Percentiles rank a stretch among this genome's conserved stretches.
Evolutionary conservation across 164 flowering plant species (phyloP).

Genomic region (Vitis amurensis): DNA sequence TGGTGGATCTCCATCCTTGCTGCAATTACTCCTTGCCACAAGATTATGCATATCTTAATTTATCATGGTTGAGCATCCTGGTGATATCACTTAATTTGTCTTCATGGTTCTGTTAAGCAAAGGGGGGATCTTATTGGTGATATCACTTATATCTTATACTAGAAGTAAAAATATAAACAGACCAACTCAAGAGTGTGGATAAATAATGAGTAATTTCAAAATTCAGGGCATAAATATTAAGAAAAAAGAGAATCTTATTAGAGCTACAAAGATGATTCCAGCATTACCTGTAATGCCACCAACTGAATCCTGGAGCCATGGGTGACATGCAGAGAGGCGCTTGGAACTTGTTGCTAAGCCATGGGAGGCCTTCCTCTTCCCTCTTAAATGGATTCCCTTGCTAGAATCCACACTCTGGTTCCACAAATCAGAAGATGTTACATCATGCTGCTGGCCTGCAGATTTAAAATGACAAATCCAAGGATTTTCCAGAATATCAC

Average conservation of each 20-base stretch:
- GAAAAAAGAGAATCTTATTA: no score
- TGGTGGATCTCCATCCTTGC: no score
- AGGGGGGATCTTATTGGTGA: no score
- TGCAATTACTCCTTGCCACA: neutral
- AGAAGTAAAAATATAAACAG: neutral
- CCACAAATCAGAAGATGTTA: neutral
- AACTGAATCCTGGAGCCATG: conserved; percentile 8
- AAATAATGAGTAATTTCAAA: no score
- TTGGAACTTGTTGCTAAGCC: conserved; percentile 6
- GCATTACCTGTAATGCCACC: conserved; percentile 18
- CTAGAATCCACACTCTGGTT: neutral
- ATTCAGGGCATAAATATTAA: neutral
- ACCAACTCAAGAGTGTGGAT: neutral
- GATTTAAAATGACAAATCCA: conserved; percentile 12
- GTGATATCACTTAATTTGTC: neutral
- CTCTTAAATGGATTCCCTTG: conserved; percentile 4
- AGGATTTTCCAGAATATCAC: conserved; percentile 12
- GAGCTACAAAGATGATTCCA: neutral
- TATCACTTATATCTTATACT: no score
- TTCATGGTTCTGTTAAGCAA: neutral
- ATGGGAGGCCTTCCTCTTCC: neutral
- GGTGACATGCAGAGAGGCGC: conserved; percentile 2
- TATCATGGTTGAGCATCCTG: neutral
- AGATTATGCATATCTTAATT: no score
- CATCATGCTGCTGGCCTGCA: conserved; percentile 5